A percentile compares a stretch with the other conserved stretches of the same genome.
These are phyloP conservation scores for Botrytis hyacinthi DNA, from an alignment of 2,329 filamentous ascomycete genomes.

Conservation along the genomic window DNA sequence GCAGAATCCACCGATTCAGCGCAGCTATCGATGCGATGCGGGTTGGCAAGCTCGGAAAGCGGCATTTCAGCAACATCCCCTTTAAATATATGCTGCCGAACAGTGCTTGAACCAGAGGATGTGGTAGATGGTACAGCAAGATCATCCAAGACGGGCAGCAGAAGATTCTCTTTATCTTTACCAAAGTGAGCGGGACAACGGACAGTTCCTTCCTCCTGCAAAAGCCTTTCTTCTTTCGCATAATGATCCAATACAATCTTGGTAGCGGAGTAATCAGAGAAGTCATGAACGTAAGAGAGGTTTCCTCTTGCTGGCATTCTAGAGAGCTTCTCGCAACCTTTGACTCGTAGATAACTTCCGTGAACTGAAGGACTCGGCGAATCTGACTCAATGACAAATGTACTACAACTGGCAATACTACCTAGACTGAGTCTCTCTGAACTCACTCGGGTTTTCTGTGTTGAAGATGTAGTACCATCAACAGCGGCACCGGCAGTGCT, in stretches of 20 bases:
- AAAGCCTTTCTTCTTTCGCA: conserved; percentile 27
- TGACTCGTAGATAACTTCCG: background rate
- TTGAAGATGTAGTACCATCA: conserved; percentile 8
- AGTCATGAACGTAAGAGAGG: conserved; percentile 34
- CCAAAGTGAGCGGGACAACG: background rate
- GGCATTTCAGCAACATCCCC: background rate
- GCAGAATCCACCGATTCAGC: background rate
- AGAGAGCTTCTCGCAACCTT: conserved; percentile 13
- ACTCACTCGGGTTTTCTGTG: background rate
- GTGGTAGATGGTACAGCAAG: background rate
- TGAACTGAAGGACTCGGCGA: background rate
- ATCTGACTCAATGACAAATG: background rate
- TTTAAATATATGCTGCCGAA: conserved; percentile 4
- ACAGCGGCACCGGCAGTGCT: background rate
- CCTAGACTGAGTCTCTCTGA: conserved; percentile 3
- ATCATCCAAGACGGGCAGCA: conserved; percentile 1
- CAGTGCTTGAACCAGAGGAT: background rate
- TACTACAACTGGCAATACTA: background rate
- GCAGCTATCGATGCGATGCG: background rate
- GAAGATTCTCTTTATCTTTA: background rate
- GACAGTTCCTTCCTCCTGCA: conserved; percentile 9
- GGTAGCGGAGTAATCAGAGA: conserved; percentile 30
- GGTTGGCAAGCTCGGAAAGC: background rate
- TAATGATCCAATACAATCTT: conserved; percentile 32
- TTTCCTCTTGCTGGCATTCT: conserved; percentile 18